Evolutionary conservation across 495 filamentous ascomycete genomes (phyloP).

Genomic region (Opeltia flavorubescens): DNA sequence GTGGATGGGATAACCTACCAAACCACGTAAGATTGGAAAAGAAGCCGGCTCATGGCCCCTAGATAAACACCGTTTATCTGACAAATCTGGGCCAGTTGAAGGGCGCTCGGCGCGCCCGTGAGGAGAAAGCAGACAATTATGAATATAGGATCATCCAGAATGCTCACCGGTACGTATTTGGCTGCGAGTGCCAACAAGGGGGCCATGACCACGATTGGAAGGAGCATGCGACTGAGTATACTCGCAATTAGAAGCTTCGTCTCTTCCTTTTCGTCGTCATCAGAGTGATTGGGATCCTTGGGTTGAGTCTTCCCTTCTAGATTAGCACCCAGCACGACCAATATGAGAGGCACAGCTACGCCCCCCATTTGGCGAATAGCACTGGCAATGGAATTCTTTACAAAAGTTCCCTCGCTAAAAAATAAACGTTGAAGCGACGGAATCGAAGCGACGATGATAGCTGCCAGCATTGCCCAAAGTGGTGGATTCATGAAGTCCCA

Average conservation of each 20-base stretch:
- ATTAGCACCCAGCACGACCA: slow-evolving; percentile 94
- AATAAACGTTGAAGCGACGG: slow-evolving; percentile 71
- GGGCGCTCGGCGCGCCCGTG: slow-evolving; percentile 81
- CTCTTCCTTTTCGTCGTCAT: slow-evolving; percentile 51
- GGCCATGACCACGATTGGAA: slow-evolving; percentile 85
- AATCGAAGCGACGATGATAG: slow-evolving; percentile 83
- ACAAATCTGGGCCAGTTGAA: slow-evolving; percentile 95
- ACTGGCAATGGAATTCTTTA: slow-evolving; percentile 83
- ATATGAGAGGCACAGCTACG: slow-evolving; percentile 86
- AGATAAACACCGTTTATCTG: slow-evolving; percentile 96
- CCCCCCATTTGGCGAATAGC: slow-evolving; percentile 74
- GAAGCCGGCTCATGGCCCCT: slow-evolving; percentile 75
- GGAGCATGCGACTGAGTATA: slow-evolving; percentile 76
- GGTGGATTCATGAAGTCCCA: slow-evolving; percentile 98
- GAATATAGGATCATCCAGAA: slow-evolving; percentile 95
- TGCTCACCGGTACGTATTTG: slow-evolving; percentile 85
- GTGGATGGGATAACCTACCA: slow-evolving; percentile 43
- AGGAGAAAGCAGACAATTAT: slow-evolving; percentile 94
- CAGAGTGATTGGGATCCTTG: slow-evolving; percentile 38
- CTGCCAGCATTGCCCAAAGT: slow-evolving; percentile 87
- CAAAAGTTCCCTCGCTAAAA: slow-evolving; percentile 78
- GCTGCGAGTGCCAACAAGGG: slow-evolving; percentile 82
- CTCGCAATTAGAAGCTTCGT: slow-evolving; percentile 73
- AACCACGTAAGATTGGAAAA: slow-evolving; percentile 96
- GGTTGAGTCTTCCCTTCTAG: slow-evolving; percentile 63